phyloP scores from a whole-genome alignment of 192 early-diverging fungal genomes.

The Coemansia javaensis region DNA sequence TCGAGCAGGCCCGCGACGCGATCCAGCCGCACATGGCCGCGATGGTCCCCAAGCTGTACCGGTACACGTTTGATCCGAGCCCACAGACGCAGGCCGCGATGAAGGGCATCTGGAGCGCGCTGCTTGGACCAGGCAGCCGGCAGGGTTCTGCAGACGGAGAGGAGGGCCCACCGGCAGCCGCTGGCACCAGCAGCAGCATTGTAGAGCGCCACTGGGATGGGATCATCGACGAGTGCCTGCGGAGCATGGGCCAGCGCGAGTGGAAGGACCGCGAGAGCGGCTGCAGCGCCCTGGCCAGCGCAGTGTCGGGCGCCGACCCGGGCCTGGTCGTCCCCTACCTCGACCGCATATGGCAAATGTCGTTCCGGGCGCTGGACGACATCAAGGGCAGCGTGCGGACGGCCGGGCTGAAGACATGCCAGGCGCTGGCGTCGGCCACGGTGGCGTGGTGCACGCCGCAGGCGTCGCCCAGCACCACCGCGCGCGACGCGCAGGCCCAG shows the following conservation, averaged over 20 bases:
- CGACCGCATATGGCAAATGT: slow-evolving; percentile 83
- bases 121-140: slow-evolving; percentile 52
- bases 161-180: neutral
- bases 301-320: slow-evolving; percentile 12
- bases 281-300: slow-evolving; percentile 39
- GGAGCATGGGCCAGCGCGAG: slow-evolving; percentile 68
- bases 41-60: slow-evolving; percentile 78
- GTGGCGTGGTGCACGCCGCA: slow-evolving; percentile 73
- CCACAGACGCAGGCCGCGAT: slow-evolving; percentile 80
- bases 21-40: slow-evolving; percentile 73
- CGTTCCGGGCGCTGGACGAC: slow-evolving; percentile 86
- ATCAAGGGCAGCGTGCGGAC: slow-evolving; percentile 88
- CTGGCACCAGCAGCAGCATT: slow-evolving; percentile 6
- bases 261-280: slow-evolving; percentile 88
- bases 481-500: slow-evolving; percentile 53
- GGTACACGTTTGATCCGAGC: slow-evolving; percentile 90
- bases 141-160: neutral
- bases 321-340: slow-evolving; percentile 56
- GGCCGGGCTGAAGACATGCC: slow-evolving; percentile 76
- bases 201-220: slow-evolving; percentile 46
- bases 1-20: slow-evolving; percentile 71
- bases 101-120: slow-evolving; percentile 82
- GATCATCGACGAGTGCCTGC: slow-evolving; percentile 78
- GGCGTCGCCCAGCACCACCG: slow-evolving; percentile 10
- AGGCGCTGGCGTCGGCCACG: slow-evolving; percentile 73